phyloP scores from a whole-genome alignment of 2,329 filamentous ascomycete species.

The Chrysoporthe deuterocubensis region DNA sequence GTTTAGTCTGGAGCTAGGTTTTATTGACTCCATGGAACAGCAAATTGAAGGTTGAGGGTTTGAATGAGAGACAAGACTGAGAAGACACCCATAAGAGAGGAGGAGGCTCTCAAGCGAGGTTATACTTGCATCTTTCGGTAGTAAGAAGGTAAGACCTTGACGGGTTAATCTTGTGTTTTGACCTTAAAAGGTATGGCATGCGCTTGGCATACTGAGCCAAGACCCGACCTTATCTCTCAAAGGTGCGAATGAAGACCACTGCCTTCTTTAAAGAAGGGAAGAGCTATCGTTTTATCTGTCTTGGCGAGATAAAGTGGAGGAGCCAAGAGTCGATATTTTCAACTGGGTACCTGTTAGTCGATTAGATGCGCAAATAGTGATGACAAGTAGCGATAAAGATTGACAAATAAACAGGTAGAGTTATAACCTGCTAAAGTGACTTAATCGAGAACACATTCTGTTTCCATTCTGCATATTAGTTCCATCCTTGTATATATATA shows the following conservation, averaged over 20 bases:
- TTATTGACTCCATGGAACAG: not conserved
- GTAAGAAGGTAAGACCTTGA: not conserved
- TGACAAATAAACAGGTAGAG: not conserved
- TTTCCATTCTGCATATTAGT: too few species aligned
- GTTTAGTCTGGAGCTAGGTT: not conserved
- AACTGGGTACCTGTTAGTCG: not conserved
- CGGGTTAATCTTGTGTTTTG: not conserved
- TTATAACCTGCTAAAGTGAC: not conserved
- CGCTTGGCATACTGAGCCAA: not conserved
- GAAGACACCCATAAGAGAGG: not conserved
- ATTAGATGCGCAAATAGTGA: not conserved
- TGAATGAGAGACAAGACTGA: not conserved
- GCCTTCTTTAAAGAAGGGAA: not conserved
- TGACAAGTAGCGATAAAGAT: not conserved
- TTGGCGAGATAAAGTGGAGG: not conserved
- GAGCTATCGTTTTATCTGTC: not conserved
- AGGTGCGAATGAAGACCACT: not conserved
- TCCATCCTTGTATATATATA: too few species aligned
- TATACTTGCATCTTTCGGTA: not conserved
- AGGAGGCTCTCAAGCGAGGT: not conserved
- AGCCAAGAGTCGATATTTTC: not conserved
- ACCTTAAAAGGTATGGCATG: not conserved
- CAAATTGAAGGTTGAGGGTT: too few species aligned
- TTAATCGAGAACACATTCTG: not conserved
- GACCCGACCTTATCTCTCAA: conserved; percentile 1